These are phyloP conservation scores for Rhynchosporium graminicola DNA, from an alignment of 2,329 filamentous ascomycete genomes.

Conservation along the genomic window DNA sequence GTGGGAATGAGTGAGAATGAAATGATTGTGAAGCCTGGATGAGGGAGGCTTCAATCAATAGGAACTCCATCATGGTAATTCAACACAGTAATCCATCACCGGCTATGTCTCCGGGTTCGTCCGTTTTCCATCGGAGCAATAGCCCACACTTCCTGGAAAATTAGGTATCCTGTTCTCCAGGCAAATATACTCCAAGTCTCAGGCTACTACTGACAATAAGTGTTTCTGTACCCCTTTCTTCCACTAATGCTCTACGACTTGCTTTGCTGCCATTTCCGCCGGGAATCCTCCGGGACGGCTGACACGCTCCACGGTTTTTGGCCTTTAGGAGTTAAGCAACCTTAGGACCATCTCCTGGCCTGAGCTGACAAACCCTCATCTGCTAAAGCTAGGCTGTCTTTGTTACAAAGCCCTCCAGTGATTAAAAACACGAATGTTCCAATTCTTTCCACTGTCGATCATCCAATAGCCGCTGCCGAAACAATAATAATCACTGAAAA, in stretches of 20 bases:
- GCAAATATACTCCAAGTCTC: background rate
- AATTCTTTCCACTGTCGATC: conserved; percentile 12
- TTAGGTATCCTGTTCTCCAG: background rate
- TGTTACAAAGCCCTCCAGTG: conserved; percentile 26
- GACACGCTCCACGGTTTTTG: conserved; percentile 5
- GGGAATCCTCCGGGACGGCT: conserved; percentile 7
- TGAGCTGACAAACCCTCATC: conserved; percentile 23
- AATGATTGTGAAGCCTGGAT: background rate
- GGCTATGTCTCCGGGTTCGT: background rate
- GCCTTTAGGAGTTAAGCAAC: conserved; percentile 11
- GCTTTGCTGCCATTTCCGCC: background rate
- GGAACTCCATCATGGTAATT: background rate
- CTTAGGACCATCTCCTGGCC: conserved; percentile 9
- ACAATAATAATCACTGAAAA: conserved; percentile 12
- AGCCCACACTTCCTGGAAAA: background rate
- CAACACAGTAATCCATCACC: conserved; percentile 12
- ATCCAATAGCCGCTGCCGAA: conserved; percentile 16
- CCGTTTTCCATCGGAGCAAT: conserved; percentile 1
- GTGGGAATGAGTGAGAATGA: background rate
- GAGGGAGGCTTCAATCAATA: too few relatives aligned
- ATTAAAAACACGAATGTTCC: conserved; percentile 23
- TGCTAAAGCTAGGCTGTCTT: conserved; percentile 9
- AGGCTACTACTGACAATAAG: background rate
- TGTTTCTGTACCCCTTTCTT: background rate
- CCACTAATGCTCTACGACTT: background rate